These are phyloP conservation scores for Trichoderma asperellum DNA, from an alignment of 2,329 filamentous ascomycete genomes.

Conservation along the genomic window DNA sequence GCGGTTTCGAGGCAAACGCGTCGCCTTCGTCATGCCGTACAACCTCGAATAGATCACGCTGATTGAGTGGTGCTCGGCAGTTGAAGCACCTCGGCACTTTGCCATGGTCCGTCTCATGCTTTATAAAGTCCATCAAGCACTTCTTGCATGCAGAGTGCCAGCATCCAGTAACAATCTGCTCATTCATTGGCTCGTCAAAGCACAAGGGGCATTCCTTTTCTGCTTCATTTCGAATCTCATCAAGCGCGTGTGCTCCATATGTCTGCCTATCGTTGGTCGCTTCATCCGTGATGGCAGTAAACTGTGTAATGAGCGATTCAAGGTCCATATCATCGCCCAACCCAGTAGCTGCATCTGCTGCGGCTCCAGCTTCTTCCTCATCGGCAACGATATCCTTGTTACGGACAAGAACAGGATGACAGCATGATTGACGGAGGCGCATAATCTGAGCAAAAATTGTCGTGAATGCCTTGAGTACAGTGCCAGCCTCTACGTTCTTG, in stretches of 20 bases:
- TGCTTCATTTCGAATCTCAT: conserved; percentile 88
- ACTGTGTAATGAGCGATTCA: conserved; percentile 79
- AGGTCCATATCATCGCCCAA: conserved; percentile 96
- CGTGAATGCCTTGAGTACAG: conserved; percentile 91
- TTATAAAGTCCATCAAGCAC: conserved; percentile 87
- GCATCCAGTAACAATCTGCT: conserved; percentile 92
- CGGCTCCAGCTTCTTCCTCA: conserved; percentile 76
- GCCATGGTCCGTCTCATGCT: conserved; percentile 78
- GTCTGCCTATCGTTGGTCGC: conserved; percentile 61
- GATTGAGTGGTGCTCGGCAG: conserved; percentile 81
- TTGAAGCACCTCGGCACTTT: conserved; percentile 84
- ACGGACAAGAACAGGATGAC: conserved; percentile 86
- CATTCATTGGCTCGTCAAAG: conserved; percentile 91
- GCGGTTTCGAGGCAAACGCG: conserved; percentile 47
- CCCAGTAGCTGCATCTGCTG: conserved; percentile 77
- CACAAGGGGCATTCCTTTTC: conserved; percentile 93
- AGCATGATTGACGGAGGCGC: conserved; percentile 89
- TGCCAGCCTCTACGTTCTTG: conserved; percentile 86
- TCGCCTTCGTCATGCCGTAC: conserved; percentile 73
- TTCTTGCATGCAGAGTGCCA: conserved; percentile 98
- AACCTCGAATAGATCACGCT: conserved; percentile 88
- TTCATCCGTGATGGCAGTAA: conserved; percentile 70
- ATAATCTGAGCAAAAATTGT: conserved; percentile 97
- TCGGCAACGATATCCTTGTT: conserved; percentile 85
- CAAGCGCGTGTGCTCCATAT: conserved; percentile 85